Evolutionary conservation across 148 eudicot species (phyloP).

Genomic region (Fagopyrum tataricum): DNA sequence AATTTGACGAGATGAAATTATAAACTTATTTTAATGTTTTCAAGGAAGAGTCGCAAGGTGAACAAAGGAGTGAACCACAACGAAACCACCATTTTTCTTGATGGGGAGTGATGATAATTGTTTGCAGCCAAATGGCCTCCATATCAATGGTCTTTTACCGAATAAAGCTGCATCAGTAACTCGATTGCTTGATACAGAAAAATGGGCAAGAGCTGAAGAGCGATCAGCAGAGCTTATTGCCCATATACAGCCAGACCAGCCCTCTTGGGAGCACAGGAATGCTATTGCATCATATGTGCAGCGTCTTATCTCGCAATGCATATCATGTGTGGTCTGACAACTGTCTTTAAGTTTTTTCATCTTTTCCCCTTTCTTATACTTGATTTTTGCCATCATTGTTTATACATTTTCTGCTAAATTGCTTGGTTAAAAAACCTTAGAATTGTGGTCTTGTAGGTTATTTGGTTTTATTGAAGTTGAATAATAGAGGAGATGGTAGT

Average conservation of each 20-base stretch:
- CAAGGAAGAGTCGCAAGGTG: not conserved
- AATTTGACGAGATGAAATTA: not conserved
- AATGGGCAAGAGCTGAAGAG: conserved; percentile 53
- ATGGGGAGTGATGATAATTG: conserved; percentile 37
- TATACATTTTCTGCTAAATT: not conserved
- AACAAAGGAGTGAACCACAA: not conserved
- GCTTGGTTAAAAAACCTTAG: not conserved
- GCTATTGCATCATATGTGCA: conserved; percentile 57
- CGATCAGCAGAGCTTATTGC: conserved; percentile 54
- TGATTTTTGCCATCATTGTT: not conserved
- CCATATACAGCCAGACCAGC: conserved; percentile 46
- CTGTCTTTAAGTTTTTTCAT: not conserved
- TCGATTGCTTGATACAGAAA: conserved; percentile 28
- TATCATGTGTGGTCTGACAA: conserved; percentile 11
- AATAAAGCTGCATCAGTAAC: conserved; percentile 33
- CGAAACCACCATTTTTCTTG: not conserved
- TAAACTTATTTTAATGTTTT: not conserved
- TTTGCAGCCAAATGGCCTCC: conserved; percentile 20
- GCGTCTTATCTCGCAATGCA: conserved; percentile 31
- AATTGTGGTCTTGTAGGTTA: not conserved
- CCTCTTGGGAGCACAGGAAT: conserved; percentile 41
- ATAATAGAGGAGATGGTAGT: not conserved
- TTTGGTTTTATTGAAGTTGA: not conserved
- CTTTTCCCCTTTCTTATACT: not conserved
- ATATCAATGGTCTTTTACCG: conserved; percentile 48